Base-by-base conservation (phyloP, 805 yeast genomes). In the Wickerhamomyces hampshirensis region DNA sequence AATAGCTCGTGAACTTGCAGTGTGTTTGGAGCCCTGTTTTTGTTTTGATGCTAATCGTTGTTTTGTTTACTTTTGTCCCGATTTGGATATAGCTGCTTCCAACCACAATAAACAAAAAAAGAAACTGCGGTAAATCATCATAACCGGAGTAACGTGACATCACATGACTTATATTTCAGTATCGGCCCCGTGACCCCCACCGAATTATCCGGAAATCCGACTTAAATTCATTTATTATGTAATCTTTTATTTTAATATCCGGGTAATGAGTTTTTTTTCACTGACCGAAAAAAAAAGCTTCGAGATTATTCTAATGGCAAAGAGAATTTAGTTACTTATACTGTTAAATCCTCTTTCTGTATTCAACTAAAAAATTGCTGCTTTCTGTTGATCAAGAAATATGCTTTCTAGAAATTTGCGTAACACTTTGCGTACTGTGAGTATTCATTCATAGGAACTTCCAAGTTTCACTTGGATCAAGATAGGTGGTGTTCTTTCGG, bases 371-470 rank as follows among this genome's bases (percentile, higher is more conserved):
- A 21, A 21, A 21, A 21, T 21, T 21, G 24, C 11, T 21, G 10
- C 24, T 21, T 21, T 21, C 24, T 21, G 11, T 21, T 21, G 24
- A 7, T 21, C 10, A 21, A 8, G 10, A 21, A 48, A 39, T 41
- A 53, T 53, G 57, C 53, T 53, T 41, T 44, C 57, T 17, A 44
- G 44, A 43, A 51, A 49, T 42, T 41, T 48, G 40, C 52, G 55
- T 44, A 44, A 33, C 44, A 38, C 55, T 18, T 38, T 53, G 42
- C 55, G 57, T 42, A 41, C 50, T 19, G 55, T 51, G 37, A 30
- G 57, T 52, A 21, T 11, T 21, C 11, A 7, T 8, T 21, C 11
- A 11, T 21, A n/a, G n/a, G 16, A 7, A 10, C 16, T 26, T 23
- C 14, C 15, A 23, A 23, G 18, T 10, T 18, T 16, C 18, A 17